Conservation (phyloP, 352 stramenopile genomes). For the Globisporangium perplexum region DNA sequence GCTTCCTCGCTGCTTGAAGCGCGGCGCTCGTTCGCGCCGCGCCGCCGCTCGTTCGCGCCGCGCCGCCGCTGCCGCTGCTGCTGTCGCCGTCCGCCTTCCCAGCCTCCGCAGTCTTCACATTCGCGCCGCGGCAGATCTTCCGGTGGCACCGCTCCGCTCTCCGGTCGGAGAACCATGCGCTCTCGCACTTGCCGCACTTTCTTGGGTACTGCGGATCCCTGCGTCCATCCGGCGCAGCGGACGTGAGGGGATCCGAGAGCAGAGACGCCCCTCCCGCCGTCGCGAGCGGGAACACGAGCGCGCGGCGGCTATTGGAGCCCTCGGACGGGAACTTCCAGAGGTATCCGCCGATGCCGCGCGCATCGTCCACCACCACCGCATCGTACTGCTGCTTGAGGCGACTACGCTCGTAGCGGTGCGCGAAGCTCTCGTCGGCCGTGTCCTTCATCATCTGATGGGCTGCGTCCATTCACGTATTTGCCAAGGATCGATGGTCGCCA, state of each 20-base stretch:
- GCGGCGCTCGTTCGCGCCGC: background rate
- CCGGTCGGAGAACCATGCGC: slow-evolving; percentile 30
- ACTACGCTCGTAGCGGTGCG: slow-evolving; percentile 15
- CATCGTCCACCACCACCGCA: slow-evolving; percentile 10
- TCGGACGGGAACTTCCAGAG: slow-evolving; percentile 73
- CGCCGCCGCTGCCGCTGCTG: background rate
- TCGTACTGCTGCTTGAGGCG: slow-evolving; percentile 12
- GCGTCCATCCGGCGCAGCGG: background rate
- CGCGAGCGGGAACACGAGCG: background rate
- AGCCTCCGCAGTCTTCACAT: background rate
- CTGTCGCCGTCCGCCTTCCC: background rate
- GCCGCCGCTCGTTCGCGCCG: background rate
- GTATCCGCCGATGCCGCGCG: slow-evolving; percentile 22
- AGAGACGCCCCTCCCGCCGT: background rate
- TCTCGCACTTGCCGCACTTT: slow-evolving; percentile 24
- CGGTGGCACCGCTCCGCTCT: slow-evolving; percentile 21
- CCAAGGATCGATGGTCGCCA: too few relatives aligned
- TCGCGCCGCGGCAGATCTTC: slow-evolving; percentile 6
- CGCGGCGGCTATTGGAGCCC: slow-evolving; percentile 30
- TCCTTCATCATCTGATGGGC: slow-evolving; percentile 2
- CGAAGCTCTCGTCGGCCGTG: slow-evolving; percentile 9
- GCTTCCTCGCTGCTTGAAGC: slow-evolving; percentile 3
- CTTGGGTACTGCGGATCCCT: slow-evolving; percentile 16
- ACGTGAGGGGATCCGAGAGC: background rate
- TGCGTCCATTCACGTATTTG: background rate